Percentiles rank a stretch among this genome's conserved stretches.
phyloP scores from a whole-genome alignment of 2,329 filamentous ascomycete genomes.

The Elsinoe perseae region DNA sequence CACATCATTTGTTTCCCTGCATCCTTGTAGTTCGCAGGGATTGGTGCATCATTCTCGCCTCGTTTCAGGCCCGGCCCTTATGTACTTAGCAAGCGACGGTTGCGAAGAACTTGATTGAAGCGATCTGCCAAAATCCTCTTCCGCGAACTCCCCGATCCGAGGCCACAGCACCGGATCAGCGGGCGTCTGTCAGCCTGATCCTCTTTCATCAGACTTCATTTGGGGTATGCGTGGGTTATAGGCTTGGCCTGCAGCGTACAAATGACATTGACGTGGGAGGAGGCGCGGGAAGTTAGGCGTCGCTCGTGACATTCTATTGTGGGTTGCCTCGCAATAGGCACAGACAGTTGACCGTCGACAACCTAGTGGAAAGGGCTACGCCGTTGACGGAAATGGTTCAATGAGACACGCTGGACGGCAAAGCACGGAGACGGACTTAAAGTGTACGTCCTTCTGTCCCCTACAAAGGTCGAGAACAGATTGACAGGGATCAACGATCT shows the following conservation, averaged over 20 bases:
- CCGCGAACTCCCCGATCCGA: conserved; percentile 1
- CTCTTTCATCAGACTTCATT: neutral
- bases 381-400: neutral
- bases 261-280: neutral
- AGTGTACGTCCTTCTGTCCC: neutral
- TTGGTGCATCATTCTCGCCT: neutral
- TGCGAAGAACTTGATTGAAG: neutral
- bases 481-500: neutral
- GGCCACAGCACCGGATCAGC: conserved; percentile 1
- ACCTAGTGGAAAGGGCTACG: neutral
- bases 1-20: neutral
- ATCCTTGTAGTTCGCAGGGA: neutral
- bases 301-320: neutral
- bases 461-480: neutral
- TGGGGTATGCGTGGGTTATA: neutral
- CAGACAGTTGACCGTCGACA: neutral
- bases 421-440: no score
- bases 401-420: neutral
- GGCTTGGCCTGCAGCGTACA: conserved; percentile 3
- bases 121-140: conserved; percentile 1
- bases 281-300: neutral
- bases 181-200: neutral
- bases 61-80: neutral
- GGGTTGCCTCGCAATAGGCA: neutral
- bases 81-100: neutral